Conservation (phyloP, 2,329 filamentous ascomycete species). For the Alternaria hordeiaustralica region DNA sequence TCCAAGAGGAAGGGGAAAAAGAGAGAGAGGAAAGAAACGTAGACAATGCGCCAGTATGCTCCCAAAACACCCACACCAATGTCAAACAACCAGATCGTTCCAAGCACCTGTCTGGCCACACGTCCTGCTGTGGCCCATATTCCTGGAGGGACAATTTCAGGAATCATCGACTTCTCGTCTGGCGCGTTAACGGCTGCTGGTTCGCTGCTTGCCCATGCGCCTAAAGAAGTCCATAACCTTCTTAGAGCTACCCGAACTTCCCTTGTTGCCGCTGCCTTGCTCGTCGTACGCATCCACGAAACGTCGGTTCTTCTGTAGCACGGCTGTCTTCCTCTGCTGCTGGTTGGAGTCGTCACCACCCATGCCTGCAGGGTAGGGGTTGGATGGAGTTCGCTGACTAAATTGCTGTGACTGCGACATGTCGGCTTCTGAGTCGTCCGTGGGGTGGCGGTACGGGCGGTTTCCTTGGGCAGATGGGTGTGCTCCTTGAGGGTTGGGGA, state of each 20-base stretch:
- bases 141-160: neutral
- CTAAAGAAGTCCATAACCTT: conserved; percentile 99
- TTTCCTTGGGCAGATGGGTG: conserved; percentile 37
- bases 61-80: neutral
- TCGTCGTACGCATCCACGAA: conserved; percentile 90
- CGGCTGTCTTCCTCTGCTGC: conserved; percentile 51
- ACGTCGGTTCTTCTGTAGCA: conserved; percentile 83
- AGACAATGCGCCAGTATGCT: conserved; percentile 7
- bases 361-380: conserved; percentile 52
- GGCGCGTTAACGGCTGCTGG: conserved; percentile 12
- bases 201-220: conserved; percentile 76
- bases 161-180: neutral
- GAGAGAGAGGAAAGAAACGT: neutral
- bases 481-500: conserved; percentile 40
- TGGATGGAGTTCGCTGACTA: conserved; percentile 12
- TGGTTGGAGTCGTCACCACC: conserved; percentile 31
- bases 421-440: conserved; percentile 47
- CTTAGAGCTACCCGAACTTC: conserved; percentile 72
- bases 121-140: neutral
- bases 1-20: neutral
- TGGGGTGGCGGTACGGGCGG: conserved; percentile 36
- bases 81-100: conserved; percentile 1
- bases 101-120: neutral
- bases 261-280: conserved; percentile 36
- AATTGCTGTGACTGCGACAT: conserved; percentile 32